Evolutionary conservation across 2,329 filamentous ascomycete genomes (phyloP), one percentile per base, ranked within the genome.

Genomic region (Colletotrichum scovillei): DNA sequence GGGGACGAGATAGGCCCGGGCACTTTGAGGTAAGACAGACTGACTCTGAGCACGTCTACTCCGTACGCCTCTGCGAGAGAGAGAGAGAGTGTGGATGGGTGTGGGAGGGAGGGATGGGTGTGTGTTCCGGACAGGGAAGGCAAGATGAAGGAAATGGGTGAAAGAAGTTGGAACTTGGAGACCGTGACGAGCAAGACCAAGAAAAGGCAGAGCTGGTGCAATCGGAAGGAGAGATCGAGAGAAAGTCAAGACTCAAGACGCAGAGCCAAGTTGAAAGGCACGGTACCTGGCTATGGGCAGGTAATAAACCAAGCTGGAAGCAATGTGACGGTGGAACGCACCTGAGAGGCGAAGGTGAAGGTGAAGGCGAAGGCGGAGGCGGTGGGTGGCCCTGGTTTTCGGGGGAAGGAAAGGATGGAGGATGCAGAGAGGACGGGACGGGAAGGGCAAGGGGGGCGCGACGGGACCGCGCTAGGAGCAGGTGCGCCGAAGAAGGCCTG

Each of bases 11-110:
- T 62, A 70, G 63, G 69, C 65, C 35, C 28, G 46, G 53, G 70
- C 60, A 56, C 56, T 49, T 55, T 62, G 71, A 71, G 71, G 71
- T 63, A 66, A 71, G 70, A 49, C 42, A 49, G 55, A 72, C 60
- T 49, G 56, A 49, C 64, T 49, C 62, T 55, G 42, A 35, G 30
- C 24, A 22, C 32, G 62, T 24, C 49, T 53, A 28, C 42, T 52
- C 32, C 32, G 32, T 28, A 32, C 30, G 62, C n/a, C n/a, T 55
- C n/a, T 63, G 56, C 46, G 26, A 46, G 63, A 26, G 59, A 22
- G 59, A 22, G 22, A 1, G 52, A 58, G 32, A 9, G 32, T 26
- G 49, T n/a, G 63, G 30, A 32, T 42, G 30, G 14, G 52, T 57
- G 32, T 12, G 49, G 24, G 24, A 30, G 30, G 46, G 26, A 35